phyloP scores from a whole-genome alignment of 2,329 filamentous ascomycete species.

The Fusarium algeriense region DNA sequence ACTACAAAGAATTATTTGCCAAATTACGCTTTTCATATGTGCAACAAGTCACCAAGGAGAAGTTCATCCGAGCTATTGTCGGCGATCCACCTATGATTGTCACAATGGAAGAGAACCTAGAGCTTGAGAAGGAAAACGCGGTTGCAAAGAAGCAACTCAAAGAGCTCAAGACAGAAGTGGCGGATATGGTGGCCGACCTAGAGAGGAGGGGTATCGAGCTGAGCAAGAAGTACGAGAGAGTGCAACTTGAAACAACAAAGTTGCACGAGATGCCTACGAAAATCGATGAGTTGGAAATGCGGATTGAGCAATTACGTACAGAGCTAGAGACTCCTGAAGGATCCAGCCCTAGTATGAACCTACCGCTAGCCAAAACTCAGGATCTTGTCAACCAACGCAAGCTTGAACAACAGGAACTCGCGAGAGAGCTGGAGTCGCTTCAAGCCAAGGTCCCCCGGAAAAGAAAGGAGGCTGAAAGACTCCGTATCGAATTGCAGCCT shows the following conservation, averaged over 20 bases:
- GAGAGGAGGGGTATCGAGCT: slow-evolving; percentile 73
- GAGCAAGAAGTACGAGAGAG: slow-evolving; percentile 63
- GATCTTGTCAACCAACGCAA: slow-evolving; percentile 65
- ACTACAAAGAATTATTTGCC: slow-evolving; percentile 95
- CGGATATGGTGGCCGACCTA: slow-evolving; percentile 77
- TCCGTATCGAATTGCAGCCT: slow-evolving; percentile 75
- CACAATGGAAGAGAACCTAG: slow-evolving; percentile 82
- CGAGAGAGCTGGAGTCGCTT: slow-evolving; percentile 73
- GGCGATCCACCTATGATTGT: slow-evolving; percentile 90
- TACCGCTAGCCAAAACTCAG: slow-evolving; percentile 70
- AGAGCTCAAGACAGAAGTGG: slow-evolving; percentile 82
- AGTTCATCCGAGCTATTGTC: slow-evolving; percentile 93
- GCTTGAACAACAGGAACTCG: slow-evolving; percentile 66
- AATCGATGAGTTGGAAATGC: slow-evolving; percentile 62
- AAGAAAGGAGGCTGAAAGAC: slow-evolving; percentile 73
- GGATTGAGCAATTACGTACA: slow-evolving; percentile 60
- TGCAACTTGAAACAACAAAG: slow-evolving; percentile 62
- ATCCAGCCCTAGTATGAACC: slow-evolving; percentile 60
- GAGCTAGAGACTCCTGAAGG: slow-evolving; percentile 52
- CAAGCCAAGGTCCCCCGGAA: slow-evolving; percentile 73
- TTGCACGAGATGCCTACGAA: slow-evolving; percentile 65
- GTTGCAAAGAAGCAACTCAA: slow-evolving; percentile 81
- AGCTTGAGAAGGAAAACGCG: slow-evolving; percentile 76
- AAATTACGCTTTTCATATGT: slow-evolving; percentile 98
- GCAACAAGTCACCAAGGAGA: slow-evolving; percentile 98